Evolutionary conservation across 2,329 filamentous ascomycete genomes (phyloP), one percentile per base, ranked within the genome.

Genomic region (Colletotrichum lini): DNA sequence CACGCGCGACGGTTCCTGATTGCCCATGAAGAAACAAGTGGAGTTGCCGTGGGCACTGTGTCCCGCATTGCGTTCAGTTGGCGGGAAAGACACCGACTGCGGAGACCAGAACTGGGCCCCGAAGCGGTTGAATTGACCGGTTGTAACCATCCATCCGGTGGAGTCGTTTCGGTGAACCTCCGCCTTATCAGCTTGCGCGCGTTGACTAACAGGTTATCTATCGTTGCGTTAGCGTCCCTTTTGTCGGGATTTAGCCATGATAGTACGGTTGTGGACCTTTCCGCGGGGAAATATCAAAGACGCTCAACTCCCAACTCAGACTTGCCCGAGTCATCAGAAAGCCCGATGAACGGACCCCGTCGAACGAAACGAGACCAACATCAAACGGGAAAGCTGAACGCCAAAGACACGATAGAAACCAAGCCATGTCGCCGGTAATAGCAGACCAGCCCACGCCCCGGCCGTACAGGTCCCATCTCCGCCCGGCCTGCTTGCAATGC

Each of bases 401-500:
- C 42, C 47, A 70, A 30, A 58, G n/a, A 21, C 42, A 44, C 30
- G 30, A 30, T 38, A 30, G 26, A 49, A n/a, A 42, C 23, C 42
- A 15, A 13, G 62, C n/a, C 40, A 71, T 71, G 68, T 63, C 68
- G 15, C 52, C 65, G 21, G 52, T 21, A 26, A 40, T 18, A 35
- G 30, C 65, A 35, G 65, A 63, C 4, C 65, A 68, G 26, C 65
- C 68, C 12, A 71, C 68, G 4, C 68, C 68, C 74, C 83, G 89
- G 54, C 89, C 89, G 3, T 91, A 91, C 76, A 83, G 89, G 70
- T 91, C 89, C 9, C 89, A 91, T 79, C 85, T 89, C 72, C 85
- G 87, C 49, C 88, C 89, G 60, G 89, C 89, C 10, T 91, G 90
- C 79, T 80, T 88, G 63, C 81, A 88, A 16, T 92, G 90, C 76